A percentile compares a stretch with the other conserved stretches of the same genome.
phyloP scores from a whole-genome alignment of 2,329 filamentous ascomycete genomes.

The Hypoxylon sp. region DNA sequence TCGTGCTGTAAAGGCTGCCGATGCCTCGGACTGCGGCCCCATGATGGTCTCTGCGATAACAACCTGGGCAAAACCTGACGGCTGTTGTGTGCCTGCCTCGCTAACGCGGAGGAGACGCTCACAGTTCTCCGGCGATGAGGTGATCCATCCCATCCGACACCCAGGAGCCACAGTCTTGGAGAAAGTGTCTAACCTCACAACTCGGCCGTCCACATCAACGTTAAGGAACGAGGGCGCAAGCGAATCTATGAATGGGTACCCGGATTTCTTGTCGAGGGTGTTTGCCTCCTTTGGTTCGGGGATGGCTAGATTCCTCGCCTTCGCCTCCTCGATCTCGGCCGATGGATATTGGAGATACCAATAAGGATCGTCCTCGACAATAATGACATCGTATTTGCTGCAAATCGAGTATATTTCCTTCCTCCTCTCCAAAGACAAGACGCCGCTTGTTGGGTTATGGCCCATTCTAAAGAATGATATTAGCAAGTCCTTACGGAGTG shows the following conservation, averaged over 20 bases:
- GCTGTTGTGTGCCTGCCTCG: slow-evolving; percentile 84
- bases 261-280: slow-evolving; percentile 62
- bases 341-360: slow-evolving; percentile 94
- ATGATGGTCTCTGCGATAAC: slow-evolving; percentile 84
- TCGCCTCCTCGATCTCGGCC: slow-evolving; percentile 67
- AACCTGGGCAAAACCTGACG: slow-evolving; percentile 89
- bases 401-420: slow-evolving; percentile 86
- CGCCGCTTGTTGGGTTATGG: slow-evolving; percentile 88
- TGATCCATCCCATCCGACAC: slow-evolving; percentile 91
- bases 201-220: slow-evolving; percentile 87
- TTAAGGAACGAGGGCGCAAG: slow-evolving; percentile 86
- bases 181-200: slow-evolving; percentile 92
- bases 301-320: slow-evolving; percentile 59
- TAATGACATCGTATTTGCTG: slow-evolving; percentile 88
- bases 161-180: slow-evolving; percentile 94
- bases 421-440: slow-evolving; percentile 79
- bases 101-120: slow-evolving; percentile 81
- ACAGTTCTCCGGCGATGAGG: slow-evolving; percentile 82
- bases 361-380: slow-evolving; percentile 95
- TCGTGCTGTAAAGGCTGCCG: slow-evolving; percentile 61
- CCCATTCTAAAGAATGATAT: slow-evolving; percentile 72
- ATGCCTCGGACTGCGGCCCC: slow-evolving; percentile 72
- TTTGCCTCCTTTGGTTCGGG: slow-evolving; percentile 54
- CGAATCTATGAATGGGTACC: slow-evolving; percentile 85
- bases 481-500: slow-evolving; percentile 24